These are phyloP conservation scores for Kokia cookei DNA, from an alignment of 441 rosid genomes.

Conservation along the genomic window DNA sequence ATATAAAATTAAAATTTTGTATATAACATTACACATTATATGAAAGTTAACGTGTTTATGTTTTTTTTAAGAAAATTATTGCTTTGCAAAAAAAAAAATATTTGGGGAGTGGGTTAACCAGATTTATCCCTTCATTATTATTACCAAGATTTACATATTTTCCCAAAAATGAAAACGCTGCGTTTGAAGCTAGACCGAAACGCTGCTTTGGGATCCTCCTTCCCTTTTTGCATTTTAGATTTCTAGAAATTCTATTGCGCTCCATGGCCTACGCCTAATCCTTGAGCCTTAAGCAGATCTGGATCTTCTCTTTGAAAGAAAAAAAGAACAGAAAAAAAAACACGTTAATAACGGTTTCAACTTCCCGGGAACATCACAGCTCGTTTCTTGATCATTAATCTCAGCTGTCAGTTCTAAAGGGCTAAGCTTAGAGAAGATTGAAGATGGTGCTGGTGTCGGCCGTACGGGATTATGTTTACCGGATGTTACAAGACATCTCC, in stretches of 20 bases:
- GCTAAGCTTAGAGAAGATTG: background rate
- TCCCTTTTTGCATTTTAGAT: background rate
- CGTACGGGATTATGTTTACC: slow-evolving; percentile 79
- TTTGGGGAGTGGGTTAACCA: no score
- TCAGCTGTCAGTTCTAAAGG: slow-evolving; percentile 20
- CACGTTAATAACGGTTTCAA: background rate
- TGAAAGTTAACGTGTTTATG: no score
- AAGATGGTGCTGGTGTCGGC: slow-evolving; percentile 78
- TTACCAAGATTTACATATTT: no score
- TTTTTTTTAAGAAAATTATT: no score
- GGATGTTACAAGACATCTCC: slow-evolving; percentile 93
- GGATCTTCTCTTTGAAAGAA: background rate
- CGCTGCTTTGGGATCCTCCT: background rate
- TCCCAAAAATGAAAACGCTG: background rate
- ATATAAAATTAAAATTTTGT: no score
- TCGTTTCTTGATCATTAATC: slow-evolving; percentile 3
- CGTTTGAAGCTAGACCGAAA: background rate
- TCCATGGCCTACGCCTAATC: background rate
- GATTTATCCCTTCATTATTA: no score
- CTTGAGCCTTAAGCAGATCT: slow-evolving; percentile 10
- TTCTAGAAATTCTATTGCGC: background rate
- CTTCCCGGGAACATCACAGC: background rate
- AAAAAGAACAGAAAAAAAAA: background rate
- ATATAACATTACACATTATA: no score
- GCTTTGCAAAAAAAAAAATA: no score